Base-by-base conservation (phyloP, 768 basidiomycete genomes). In the Holtermannia corniformis region DNA sequence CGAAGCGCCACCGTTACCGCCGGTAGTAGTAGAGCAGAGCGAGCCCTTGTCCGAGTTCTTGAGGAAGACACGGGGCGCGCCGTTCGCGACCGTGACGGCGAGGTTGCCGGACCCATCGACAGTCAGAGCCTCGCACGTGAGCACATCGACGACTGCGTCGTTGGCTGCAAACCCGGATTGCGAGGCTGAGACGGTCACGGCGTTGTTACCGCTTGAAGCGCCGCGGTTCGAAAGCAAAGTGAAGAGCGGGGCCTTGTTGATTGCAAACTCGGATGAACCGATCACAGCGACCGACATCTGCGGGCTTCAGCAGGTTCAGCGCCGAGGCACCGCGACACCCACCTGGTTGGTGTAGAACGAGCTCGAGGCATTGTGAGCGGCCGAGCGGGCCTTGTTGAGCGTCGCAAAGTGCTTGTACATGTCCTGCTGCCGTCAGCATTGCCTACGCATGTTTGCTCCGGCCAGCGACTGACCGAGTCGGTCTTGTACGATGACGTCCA, bases 261-360 rank as follows among this genome's bases (percentile, higher is more conserved):
- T 60, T 5, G 65, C 58, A 27, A 72, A 51, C 21, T 65, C 65
- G 53, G 53, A 54, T 40, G 50, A 51, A 7, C 62, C 54, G 10
- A 58, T 54, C 13, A 55, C 41, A 3, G 60, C 47, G 42, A 68
- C 54, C 48, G 51, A 59, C 62, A 63, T 63, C 61, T 66, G 40
- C 16, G 23, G 4, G 28, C 26, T 24, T 3, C n/a, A 11, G 23
- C 4, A 7, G 28, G 21, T 43, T 50, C 27, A 45, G 41, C 49
- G 10, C 27, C n/a, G n/a, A n/a, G n/a, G n/a, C n/a, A 20, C 7
- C 10, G 25, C 11, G 13, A 27, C 20, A 56, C 59, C 47, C 24
- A 64, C 67, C 27, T 67, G 64, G 51, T 55, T 67, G 47, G 65
- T 65, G 65, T 68, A 66, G 64, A 66, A 72, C 19, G 48, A 41